Conservation (phyloP, 2,329 filamentous ascomycete genomes). For the Tympanopsis confertula region DNA sequence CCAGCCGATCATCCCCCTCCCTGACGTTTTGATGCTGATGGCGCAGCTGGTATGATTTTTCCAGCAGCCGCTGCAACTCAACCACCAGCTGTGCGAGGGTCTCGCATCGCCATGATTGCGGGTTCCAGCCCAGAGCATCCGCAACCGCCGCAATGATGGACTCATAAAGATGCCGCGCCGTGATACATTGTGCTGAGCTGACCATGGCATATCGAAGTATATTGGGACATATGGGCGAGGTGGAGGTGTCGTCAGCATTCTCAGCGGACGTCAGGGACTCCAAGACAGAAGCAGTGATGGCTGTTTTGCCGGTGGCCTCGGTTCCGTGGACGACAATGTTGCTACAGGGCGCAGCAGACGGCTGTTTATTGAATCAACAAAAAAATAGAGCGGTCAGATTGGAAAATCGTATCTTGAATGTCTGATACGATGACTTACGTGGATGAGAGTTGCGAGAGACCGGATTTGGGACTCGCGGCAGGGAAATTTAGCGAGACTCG, state of each 20-base stretch:
- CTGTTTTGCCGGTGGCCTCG: slow-evolving; percentile 76
- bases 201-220: slow-evolving; percentile 46
- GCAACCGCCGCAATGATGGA: slow-evolving; percentile 50
- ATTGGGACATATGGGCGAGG: slow-evolving; percentile 29
- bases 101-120: slow-evolving; percentile 57
- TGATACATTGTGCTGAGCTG: slow-evolving; percentile 66
- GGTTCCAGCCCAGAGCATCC: slow-evolving; percentile 33
- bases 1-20: slow-evolving; percentile 41
- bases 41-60: slow-evolving; percentile 19
- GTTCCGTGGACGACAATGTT: slow-evolving; percentile 75
- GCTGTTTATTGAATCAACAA: slow-evolving; percentile 26
- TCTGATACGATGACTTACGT: slow-evolving; percentile 20
- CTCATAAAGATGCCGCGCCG: slow-evolving; percentile 66
- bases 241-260: slow-evolving; percentile 39
- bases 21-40: not conserved
- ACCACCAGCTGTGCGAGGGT: slow-evolving; percentile 67
- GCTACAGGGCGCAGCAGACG: slow-evolving; percentile 54
- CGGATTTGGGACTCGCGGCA: slow-evolving; percentile 47
- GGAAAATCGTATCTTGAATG: not conserved
- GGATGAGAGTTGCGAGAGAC: slow-evolving; percentile 41
- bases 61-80: slow-evolving; percentile 55
- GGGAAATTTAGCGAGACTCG: slow-evolving; percentile 36
- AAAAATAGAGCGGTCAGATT: not conserved
- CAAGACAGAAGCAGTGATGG: slow-evolving; percentile 54
- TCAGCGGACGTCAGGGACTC: slow-evolving; percentile 20